These are phyloP conservation scores for Gigaspora rosea DNA, from an alignment of 192 early-diverging fungal genomes.

Conservation along the genomic window DNA sequence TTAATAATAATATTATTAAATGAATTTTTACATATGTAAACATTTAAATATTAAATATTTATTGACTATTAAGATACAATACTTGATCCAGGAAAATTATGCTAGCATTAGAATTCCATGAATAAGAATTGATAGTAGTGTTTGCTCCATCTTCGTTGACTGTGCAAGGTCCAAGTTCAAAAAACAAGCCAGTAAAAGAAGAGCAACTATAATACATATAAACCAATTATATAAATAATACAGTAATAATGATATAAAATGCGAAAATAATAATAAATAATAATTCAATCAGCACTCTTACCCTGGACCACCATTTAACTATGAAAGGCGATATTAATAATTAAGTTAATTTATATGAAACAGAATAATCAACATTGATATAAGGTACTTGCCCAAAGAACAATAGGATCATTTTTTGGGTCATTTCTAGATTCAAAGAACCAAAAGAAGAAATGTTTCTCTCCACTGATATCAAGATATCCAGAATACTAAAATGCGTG, in stretches of 20 bases:
- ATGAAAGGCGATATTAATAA: no score
- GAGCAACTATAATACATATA: constrained; percentile 46
- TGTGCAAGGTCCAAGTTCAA: constrained; percentile 90
- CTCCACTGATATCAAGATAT: constrained; percentile 64
- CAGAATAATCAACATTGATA: not conserved
- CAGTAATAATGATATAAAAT: not conserved
- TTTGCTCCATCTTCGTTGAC: constrained; percentile 73
- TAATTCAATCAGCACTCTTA: not conserved
- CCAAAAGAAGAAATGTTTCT: constrained; percentile 92
- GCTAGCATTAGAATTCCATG: constrained; percentile 92
- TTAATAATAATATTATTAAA: not conserved
- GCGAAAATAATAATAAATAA: not conserved
- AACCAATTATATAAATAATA: no score
- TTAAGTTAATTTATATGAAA: not conserved
- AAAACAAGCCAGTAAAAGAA: constrained; percentile 74
- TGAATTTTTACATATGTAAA: not conserved
- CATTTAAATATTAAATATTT: constrained; percentile 5
- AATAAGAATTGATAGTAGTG: constrained; percentile 68
- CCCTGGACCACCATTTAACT: constrained; percentile 84
- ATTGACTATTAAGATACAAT: not conserved
- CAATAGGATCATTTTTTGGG: constrained; percentile 71
- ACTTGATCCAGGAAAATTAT: constrained; percentile 81
- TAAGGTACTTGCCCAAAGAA: constrained; percentile 53
- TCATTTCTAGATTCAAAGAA: constrained; percentile 92
- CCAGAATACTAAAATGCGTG: constrained; percentile 63